Evolutionary conservation across 306 rosid species (phyloP).

Genomic region (Ceratonia siliqua): DNA sequence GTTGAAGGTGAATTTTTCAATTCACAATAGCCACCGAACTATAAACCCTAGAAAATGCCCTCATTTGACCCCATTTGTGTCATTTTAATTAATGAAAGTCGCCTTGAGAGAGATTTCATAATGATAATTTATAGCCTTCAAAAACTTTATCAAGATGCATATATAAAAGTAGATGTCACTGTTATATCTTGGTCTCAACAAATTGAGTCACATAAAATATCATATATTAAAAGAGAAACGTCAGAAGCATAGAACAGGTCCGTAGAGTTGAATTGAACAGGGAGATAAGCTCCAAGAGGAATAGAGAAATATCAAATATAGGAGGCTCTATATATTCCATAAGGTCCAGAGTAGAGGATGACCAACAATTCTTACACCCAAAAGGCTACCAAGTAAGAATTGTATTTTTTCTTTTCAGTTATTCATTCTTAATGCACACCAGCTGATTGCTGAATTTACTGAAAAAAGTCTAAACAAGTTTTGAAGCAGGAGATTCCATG

Average conservation of each 20-base stretch:
- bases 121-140: slow-evolving; percentile 18
- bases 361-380: not conserved
- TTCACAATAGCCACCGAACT: not conserved
- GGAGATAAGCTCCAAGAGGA: not conserved
- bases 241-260: not conserved
- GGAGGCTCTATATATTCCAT: not conserved
- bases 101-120: not conserved
- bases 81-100: no score
- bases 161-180: not conserved
- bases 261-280: not conserved
- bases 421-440: not conserved
- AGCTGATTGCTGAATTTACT: not conserved
- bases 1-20: not conserved
- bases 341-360: not conserved
- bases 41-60: no score
- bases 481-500: slow-evolving; percentile 28
- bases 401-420: not conserved
- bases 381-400: not conserved
- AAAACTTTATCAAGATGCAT: not conserved
- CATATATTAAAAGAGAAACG: not conserved
- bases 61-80: no score
- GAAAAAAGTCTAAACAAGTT: not conserved
- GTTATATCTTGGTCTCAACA: not conserved
- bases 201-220: not conserved
- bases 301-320: not conserved